Base-by-base conservation (phyloP, 2,329 filamentous ascomycete species). In the Dothideomycetes sp. region DNA sequence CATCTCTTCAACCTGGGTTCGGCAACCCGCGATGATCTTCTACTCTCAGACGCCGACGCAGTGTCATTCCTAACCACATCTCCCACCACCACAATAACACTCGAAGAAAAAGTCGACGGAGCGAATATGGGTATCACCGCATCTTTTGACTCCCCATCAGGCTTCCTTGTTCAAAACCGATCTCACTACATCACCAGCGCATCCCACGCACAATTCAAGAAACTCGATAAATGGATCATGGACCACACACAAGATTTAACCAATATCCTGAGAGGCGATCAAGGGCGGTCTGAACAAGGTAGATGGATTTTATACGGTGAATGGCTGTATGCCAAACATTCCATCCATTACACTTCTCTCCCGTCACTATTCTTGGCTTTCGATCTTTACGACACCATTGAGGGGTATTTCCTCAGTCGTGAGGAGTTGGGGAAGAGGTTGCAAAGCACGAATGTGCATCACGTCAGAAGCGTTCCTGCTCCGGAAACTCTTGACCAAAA, bases 51-150 rank as follows among this genome's bases (percentile, higher is more conserved):
- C 8, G 22, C 31, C 8, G 40, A 42, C 15, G 31, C 40, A 9
- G 5, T 16, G 16, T 18, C 32, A n/a, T 42, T 42, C 9, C 35
- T 45, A 12, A 8, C 29, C 20, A 3, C 33, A 4, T 31, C 27
- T 4, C 17, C 30, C 16, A 22, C 30, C 9, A 38, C 28, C 6
- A 28, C 30, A 9, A 17, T 37, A 3, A 32, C 17, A 4, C 23
- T 44, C 4, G 45, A 47, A 33, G 45, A 47, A 9, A 47, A 47
- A 24, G 32, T 47, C 3, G 45, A 47, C 16, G 45, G 45, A n/a
- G 45, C 45, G 10, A 47, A 47, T 23, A 27, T 47, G 5, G 45
- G 45, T 25, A 32, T 47, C 33, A 32, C 33, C 31, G 11, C 42
- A 4, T 31, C 40, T 24, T 23, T 16, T 2, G 22, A 19, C 4